A percentile compares a stretch with the other conserved stretches of the same genome.
Conservation (phyloP, 164 flowering plant genomes). For the Nymphaea thermarum region DNA sequence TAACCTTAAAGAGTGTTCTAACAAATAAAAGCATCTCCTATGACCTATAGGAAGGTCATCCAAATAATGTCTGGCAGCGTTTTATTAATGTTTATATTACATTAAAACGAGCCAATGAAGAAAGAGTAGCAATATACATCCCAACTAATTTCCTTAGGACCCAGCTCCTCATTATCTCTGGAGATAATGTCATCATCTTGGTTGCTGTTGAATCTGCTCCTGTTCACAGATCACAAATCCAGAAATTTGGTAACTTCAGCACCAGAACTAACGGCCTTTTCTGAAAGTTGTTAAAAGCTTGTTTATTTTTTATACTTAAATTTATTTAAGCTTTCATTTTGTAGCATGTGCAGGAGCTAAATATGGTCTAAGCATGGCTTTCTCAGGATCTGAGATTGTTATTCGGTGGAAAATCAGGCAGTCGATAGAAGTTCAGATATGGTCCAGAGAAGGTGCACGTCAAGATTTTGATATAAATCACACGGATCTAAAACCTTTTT, state of each 20-base stretch:
- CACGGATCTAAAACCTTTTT: not conserved
- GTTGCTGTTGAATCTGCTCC: slow-evolving; percentile 69
- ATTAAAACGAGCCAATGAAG: too few species aligned
- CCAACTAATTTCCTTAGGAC: too few species aligned
- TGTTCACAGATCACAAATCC: slow-evolving; percentile 16
- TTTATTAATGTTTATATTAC: too few species aligned
- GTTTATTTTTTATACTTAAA: too few species aligned
- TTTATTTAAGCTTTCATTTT: not conserved
- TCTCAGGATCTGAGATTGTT: not conserved
- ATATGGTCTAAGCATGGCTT: not conserved
- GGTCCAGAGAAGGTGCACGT: not conserved
- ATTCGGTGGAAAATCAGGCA: not conserved
- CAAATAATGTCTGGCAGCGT: too few species aligned
- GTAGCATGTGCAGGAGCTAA: not conserved
- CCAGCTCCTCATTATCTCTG: not conserved
- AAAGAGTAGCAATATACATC: too few species aligned
- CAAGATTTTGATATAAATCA: not conserved
- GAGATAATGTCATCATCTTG: slow-evolving; percentile 4
- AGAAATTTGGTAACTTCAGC: not conserved
- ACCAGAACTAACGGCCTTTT: not conserved
- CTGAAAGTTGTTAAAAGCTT: too few species aligned
- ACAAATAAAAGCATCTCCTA: too few species aligned
- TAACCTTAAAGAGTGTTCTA: too few species aligned
- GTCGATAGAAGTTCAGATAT: not conserved
- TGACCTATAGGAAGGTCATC: too few species aligned